Percentiles rank a stretch among this genome's conserved stretches.
Evolutionary conservation across 179 eudicot species (phyloP).

Genomic region (Camellia oleifera): DNA sequence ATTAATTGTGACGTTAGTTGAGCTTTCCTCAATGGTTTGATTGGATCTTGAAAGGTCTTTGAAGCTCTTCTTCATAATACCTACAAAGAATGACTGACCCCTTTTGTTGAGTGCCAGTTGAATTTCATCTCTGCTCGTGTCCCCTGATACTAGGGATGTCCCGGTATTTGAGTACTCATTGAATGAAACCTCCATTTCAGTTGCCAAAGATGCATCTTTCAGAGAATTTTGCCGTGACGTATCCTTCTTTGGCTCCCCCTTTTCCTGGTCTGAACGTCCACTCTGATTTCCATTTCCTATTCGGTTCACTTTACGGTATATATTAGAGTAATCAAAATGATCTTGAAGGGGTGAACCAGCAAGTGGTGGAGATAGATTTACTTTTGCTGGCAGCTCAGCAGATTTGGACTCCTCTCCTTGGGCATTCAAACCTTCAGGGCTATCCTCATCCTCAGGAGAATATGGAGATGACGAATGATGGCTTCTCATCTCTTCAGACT

Average conservation of each 20-base stretch:
- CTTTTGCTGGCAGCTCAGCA: constrained; percentile 35
- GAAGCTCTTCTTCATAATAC: constrained; percentile 69
- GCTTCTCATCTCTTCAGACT: constrained; percentile 45
- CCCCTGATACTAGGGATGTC: constrained; percentile 53
- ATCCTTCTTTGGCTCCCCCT: constrained; percentile 32
- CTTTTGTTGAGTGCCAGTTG: constrained; percentile 49
- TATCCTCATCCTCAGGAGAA: constrained; percentile 60
- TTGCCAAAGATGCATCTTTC: constrained; percentile 60
- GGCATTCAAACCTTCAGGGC: constrained; percentile 28
- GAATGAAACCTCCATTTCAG: constrained; percentile 70
- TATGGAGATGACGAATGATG: constrained; percentile 50
- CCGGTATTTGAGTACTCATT: constrained; percentile 54
- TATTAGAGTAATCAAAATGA: constrained; percentile 61
- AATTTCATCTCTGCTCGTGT: constrained; percentile 48
- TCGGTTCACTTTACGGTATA: constrained; percentile 41
- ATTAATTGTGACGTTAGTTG: constrained; percentile 61
- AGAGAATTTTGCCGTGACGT: constrained; percentile 44
- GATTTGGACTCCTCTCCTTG: constrained; percentile 28
- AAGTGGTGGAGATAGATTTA: constrained; percentile 40
- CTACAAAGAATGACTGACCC: constrained; percentile 61
- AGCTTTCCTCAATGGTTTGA: constrained; percentile 38
- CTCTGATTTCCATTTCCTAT: constrained; percentile 67
- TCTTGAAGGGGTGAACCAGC: constrained; percentile 73
- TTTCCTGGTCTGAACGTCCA: constrained; percentile 52
- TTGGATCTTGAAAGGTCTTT: constrained; percentile 47